These are phyloP conservation scores for Colletotrichum graminicola DNA, from an alignment of 2,329 filamentous ascomycete genomes.

Conservation along the genomic window DNA sequence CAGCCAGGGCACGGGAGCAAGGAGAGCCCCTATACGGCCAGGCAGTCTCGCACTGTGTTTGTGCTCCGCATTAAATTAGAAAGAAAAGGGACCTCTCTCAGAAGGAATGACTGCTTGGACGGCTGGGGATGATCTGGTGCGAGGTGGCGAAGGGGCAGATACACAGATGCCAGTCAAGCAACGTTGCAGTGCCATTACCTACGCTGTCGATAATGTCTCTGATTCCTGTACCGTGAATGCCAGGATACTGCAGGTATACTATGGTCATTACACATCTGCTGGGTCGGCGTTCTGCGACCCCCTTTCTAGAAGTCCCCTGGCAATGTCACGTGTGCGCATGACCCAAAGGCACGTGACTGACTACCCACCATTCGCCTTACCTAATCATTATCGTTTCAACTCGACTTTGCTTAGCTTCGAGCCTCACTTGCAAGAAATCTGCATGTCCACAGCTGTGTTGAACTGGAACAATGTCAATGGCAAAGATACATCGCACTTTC, in stretches of 20 bases:
- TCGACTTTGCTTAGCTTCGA: background rate
- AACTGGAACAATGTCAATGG: background rate
- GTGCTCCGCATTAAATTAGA: conserved; percentile 21
- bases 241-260: background rate
- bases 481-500: background rate
- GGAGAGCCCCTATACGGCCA: conserved; percentile 17
- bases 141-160: background rate
- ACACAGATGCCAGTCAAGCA: background rate
- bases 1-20: conserved; percentile 33
- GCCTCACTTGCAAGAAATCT: background rate
- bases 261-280: background rate
- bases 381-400: background rate
- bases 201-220: background rate
- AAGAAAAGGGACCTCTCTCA: conserved; percentile 1
- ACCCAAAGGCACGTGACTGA: background rate
- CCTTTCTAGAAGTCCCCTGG: background rate
- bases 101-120: background rate
- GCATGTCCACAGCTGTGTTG: background rate
- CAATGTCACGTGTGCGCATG: background rate
- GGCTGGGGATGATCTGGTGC: too few relatives aligned
- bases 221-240: background rate
- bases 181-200: background rate
- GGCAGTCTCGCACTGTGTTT: conserved; percentile 27
- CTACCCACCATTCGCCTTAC: background rate
- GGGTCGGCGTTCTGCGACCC: background rate